Conservation (phyloP, 1,284 basidiomycete species). For the Laetiporus sulphureus region DNA sequence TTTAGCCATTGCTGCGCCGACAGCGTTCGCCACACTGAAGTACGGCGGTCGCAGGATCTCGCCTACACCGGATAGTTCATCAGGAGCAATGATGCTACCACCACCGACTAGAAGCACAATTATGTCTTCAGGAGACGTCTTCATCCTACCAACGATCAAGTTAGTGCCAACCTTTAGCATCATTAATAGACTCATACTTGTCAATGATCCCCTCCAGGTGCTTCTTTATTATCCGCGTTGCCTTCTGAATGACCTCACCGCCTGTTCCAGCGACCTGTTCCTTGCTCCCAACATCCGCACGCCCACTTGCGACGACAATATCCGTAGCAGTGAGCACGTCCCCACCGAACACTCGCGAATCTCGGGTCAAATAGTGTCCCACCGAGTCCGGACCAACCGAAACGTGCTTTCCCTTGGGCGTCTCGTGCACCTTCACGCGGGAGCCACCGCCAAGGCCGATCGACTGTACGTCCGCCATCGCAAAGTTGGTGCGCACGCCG, state of each 20-base stretch:
- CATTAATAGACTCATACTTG: slow-evolving; percentile 18
- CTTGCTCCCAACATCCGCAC: slow-evolving; percentile 31
- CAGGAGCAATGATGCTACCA: slow-evolving; percentile 40
- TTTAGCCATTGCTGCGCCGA: slow-evolving; percentile 44
- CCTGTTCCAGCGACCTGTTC: slow-evolving; percentile 26
- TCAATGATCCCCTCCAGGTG: slow-evolving; percentile 41
- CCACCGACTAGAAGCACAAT: slow-evolving; percentile 48
- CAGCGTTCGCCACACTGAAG: slow-evolving; percentile 50
- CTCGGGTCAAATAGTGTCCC: slow-evolving; percentile 41
- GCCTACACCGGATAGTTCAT: slow-evolving; percentile 36
- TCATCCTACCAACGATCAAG: slow-evolving; percentile 33
- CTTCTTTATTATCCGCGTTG: slow-evolving; percentile 35
- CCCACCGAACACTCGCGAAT: slow-evolving; percentile 45
- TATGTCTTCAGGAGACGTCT: slow-evolving; percentile 44
- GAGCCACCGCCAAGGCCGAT: slow-evolving; percentile 55
- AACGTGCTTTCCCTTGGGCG: slow-evolving; percentile 22
- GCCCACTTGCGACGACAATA: slow-evolving; percentile 35
- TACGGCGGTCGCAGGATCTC: slow-evolving; percentile 43
- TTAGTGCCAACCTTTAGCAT: not conserved
- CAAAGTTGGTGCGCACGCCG: slow-evolving; percentile 38
- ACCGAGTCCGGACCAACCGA: slow-evolving; percentile 53
- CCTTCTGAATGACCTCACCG: slow-evolving; percentile 23
- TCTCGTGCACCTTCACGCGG: slow-evolving; percentile 29
- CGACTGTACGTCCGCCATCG: slow-evolving; percentile 44
- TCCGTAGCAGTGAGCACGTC: slow-evolving; percentile 47